These are phyloP conservation scores for Candida germanica DNA, from an alignment of 805 yeast genomes.

Conservation along the genomic window DNA sequence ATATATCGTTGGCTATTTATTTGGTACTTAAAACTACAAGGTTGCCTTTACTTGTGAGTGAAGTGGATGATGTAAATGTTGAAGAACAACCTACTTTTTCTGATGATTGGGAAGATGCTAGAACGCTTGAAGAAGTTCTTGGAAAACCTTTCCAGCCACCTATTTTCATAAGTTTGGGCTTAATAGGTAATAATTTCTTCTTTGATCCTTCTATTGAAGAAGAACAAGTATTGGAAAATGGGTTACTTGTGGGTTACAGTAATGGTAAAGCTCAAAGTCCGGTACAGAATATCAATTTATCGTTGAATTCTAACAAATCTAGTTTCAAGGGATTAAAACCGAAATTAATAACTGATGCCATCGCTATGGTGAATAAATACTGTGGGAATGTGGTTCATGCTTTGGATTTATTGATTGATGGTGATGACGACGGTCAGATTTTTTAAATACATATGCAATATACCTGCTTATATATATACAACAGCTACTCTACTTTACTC, in stretches of 20 bases:
- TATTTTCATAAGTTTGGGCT: conserved; percentile 69
- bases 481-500: too few relatives aligned
- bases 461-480: conserved; percentile 2
- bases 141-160: conserved; percentile 58
- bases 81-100: conserved; percentile 90
- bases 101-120: conserved; percentile 76
- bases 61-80: conserved; percentile 65
- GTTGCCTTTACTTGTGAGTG: conserved; percentile 69
- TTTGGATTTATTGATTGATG: conserved; percentile 47
- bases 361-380: conserved; percentile 54
- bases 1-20: conserved; percentile 76
- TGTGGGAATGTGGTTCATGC: conserved; percentile 65
- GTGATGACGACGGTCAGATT: conserved; percentile 30
- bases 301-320: conserved; percentile 42
- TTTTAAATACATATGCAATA: conserved; percentile 15
- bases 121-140: conserved; percentile 33
- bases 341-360: conserved; percentile 47
- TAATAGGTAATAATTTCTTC: conserved; percentile 64
- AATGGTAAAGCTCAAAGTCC: conserved; percentile 71
- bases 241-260: conserved; percentile 70
- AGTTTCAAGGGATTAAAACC: conserved; percentile 56
- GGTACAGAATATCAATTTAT: conserved; percentile 62
- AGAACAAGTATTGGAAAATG: conserved; percentile 83
- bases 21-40: conserved; percentile 77
- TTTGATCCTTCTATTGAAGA: conserved; percentile 90